Percentiles rank a stretch among this genome's conserved stretches.
Conservation (phyloP, 163 green algal species). For the Volvox carteri region DNA sequence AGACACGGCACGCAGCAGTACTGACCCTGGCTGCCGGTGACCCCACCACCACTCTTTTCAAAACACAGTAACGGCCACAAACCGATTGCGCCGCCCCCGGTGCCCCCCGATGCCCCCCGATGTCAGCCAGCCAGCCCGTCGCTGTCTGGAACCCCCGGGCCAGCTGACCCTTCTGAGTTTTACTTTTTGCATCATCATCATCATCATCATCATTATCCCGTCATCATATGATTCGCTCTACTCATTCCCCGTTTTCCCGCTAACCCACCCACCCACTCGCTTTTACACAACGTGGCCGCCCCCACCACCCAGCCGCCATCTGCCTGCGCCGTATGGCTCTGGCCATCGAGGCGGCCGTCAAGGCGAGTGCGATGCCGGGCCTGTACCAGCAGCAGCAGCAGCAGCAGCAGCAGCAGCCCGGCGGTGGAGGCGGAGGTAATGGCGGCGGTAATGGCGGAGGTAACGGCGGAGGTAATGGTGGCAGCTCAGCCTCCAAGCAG, state of each 20-base stretch:
- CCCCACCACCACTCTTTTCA: too few relatives aligned
- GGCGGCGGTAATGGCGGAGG: not conserved
- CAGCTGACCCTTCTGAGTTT: not conserved
- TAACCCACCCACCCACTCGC: too few relatives aligned
- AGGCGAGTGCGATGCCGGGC: conserved; percentile 42
- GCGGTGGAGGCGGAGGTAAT: not conserved
- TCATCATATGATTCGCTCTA: not conserved
- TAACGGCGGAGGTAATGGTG: not conserved
- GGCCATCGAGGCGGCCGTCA: conserved; percentile 65
- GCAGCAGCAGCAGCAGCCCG: not conserved
- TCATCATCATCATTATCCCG: not conserved
- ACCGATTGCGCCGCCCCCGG: too few relatives aligned
- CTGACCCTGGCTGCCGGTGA: too few relatives aligned
- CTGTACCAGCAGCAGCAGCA: conserved; percentile 56
- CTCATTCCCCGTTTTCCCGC: too few relatives aligned
- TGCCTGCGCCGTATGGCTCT: conserved; percentile 46
- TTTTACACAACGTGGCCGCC: too few relatives aligned
- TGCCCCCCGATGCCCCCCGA: too few relatives aligned
- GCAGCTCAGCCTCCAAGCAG: conserved; percentile 19
- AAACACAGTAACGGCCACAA: too few relatives aligned
- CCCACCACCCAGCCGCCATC: conserved; percentile 8
- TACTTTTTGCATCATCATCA: not conserved
- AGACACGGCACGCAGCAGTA: too few relatives aligned
- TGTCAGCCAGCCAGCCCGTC: too few relatives aligned
- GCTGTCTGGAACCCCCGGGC: too few relatives aligned